Conservation (phyloP, 169 alveolate genomes). For the Neospora caninum region DNA sequence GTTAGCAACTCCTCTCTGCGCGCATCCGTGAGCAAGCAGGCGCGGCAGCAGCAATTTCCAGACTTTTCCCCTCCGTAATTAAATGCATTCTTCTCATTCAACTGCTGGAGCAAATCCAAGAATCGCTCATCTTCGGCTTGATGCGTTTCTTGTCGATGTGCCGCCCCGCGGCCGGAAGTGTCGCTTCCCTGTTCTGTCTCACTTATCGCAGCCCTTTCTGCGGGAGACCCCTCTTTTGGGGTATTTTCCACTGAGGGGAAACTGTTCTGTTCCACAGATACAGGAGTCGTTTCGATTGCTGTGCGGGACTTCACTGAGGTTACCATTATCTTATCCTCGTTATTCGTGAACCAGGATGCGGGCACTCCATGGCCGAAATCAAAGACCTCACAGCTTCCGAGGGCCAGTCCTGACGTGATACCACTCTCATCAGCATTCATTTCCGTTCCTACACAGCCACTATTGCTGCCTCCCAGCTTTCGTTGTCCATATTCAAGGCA, state of each 20-base stretch:
- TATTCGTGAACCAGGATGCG: too few relatives aligned
- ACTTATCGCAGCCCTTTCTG: not conserved
- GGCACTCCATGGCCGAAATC: too few relatives aligned
- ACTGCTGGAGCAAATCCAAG: not conserved
- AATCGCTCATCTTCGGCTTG: not conserved
- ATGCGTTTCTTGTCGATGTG: not conserved
- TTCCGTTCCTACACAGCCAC: too few relatives aligned
- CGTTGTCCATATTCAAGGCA: not conserved
- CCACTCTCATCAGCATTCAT: too few relatives aligned
- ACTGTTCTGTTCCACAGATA: too few relatives aligned
- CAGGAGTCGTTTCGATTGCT: too few relatives aligned
- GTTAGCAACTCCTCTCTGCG: not conserved
- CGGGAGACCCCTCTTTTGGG: not conserved
- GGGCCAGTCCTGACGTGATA: too few relatives aligned
- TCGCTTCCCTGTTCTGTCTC: not conserved
- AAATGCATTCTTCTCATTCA: not conserved
- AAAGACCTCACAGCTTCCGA: too few relatives aligned
- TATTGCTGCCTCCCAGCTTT: not conserved
- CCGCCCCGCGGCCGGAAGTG: not conserved
- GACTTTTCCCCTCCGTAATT: not conserved
- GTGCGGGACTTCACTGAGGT: too few relatives aligned
- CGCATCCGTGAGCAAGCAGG: not conserved
- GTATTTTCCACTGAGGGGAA: too few relatives aligned
- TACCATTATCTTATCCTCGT: too few relatives aligned
- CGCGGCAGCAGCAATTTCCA: slow-evolving; percentile 5